A percentile compares a stretch with the other conserved stretches of the same genome.
These are phyloP conservation scores for Calonectria henricotiae DNA, from an alignment of 2,329 filamentous ascomycete species.

Conservation along the genomic window DNA sequence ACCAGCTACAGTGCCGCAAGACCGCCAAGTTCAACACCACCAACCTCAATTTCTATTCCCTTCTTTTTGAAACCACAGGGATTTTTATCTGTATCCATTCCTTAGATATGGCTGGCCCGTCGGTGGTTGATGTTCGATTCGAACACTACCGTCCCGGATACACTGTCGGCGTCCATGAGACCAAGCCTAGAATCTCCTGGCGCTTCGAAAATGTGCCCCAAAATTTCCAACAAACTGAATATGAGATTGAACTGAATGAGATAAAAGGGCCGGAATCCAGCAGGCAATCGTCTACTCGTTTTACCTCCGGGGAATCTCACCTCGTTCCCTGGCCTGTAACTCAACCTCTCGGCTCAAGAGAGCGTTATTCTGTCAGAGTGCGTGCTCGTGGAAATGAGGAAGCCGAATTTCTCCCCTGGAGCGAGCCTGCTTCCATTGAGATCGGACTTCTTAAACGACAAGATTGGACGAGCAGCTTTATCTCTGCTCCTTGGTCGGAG, in stretches of 20 bases:
- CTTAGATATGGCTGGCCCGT: slow-evolving; percentile 25
- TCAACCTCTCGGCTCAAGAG: slow-evolving; percentile 34
- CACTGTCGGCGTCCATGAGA: slow-evolving; percentile 37
- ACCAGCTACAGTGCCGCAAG: not conserved
- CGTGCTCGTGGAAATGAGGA: slow-evolving; percentile 27
- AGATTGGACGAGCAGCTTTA: slow-evolving; percentile 53
- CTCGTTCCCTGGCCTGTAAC: slow-evolving; percentile 38
- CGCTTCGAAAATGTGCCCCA: slow-evolving; percentile 38
- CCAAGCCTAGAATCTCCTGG: slow-evolving; percentile 37
- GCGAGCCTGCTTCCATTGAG: slow-evolving; percentile 49
- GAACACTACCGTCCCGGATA: slow-evolving; percentile 36
- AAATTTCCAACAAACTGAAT: slow-evolving; percentile 35
- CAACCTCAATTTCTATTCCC: not conserved
- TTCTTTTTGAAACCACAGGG: not conserved
- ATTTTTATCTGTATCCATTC: not conserved
- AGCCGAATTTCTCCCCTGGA: slow-evolving; percentile 35
- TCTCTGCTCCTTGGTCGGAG: slow-evolving; percentile 48
- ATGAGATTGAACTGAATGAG: slow-evolving; percentile 41
- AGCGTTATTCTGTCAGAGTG: slow-evolving; percentile 38
- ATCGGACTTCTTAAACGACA: slow-evolving; percentile 53
- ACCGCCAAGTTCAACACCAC: not conserved
- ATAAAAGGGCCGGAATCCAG: not conserved
- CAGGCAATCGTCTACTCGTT: slow-evolving; percentile 15
- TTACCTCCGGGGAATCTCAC: slow-evolving; percentile 29
- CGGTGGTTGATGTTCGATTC: slow-evolving; percentile 36